Evolutionary conservation across 805 yeast species (phyloP), one percentile per base, ranked within the genome.

Genomic region (Cephaloascus albidus): DNA sequence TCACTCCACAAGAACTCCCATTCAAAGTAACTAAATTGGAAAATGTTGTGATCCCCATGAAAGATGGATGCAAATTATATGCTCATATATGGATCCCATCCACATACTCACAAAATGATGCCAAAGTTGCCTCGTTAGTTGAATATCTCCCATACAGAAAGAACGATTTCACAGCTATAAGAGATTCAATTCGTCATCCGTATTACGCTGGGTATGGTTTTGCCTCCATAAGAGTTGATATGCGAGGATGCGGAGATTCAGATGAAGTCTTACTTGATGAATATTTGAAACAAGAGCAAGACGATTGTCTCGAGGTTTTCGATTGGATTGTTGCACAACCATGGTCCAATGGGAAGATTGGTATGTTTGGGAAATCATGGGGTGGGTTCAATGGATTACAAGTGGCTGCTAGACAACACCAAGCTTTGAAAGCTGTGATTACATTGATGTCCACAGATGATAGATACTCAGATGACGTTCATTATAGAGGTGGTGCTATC

Each of bases 341-440:
- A 0, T 68, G 72, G 72, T 65, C 72, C 30, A 68, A 68, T 44
- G 73, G 72, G 12, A 58, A 55, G 39, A 58, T 68, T 39, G 74
- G 64, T 16, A 65, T 66, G 68, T 65, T 68, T 54, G 74, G 73
- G 30, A 68, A 68, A 46, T 66, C 72, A 1, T 68, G 74, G 74
- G 72, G 69, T 38, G 73, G 73, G 1, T 68, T 68, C 51, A 68
- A 68, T 43, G 66, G 70, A 5, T 51, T 68, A 27, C 74, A 68
- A 45, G 50, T 68, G 18, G 72, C 73, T 10, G 68, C 68, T 4
- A 57, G 69, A 51, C 68, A 65, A 42, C 74, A 68, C 44, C 72
- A 72, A 3, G 70, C 70, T 20, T 48, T 68, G 46, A 68, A 67
- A 43, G 50, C 68, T 1, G 58, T 65, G 37, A 65, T 68, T 41